phyloP scores from a whole-genome alignment of 2,329 filamentous ascomycete genomes.

The Aspergillus arachidicola region DNA sequence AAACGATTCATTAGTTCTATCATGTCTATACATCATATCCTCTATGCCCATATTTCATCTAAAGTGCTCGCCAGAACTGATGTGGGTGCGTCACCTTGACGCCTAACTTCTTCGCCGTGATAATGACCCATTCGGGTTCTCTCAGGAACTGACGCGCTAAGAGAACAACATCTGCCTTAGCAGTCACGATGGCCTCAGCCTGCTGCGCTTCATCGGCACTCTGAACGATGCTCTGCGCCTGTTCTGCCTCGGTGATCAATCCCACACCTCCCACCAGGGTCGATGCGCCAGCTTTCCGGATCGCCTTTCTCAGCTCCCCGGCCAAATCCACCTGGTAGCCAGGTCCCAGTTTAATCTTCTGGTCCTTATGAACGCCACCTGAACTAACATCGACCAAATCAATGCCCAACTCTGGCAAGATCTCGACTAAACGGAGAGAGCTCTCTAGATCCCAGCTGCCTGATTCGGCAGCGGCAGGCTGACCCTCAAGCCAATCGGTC shows the following conservation, averaged over 20 bases:
- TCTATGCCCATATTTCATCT: background rate
- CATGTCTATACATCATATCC: background rate
- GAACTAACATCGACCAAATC: constrained; percentile 51
- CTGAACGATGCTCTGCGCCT: constrained; percentile 52
- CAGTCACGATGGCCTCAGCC: constrained; percentile 29
- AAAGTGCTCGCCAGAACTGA: constrained; percentile 45
- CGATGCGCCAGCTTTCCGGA: constrained; percentile 39
- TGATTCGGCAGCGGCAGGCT: constrained; percentile 21
- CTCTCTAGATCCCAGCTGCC: constrained; percentile 45
- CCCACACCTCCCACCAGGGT: constrained; percentile 57
- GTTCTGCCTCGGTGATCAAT: constrained; percentile 56
- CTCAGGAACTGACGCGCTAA: constrained; percentile 58
- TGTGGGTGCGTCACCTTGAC: constrained; percentile 52
- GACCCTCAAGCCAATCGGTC: constrained; percentile 70
- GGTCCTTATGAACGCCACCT: constrained; percentile 48
- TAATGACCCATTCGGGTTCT: constrained; percentile 58
- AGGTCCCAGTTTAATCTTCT: constrained; percentile 48
- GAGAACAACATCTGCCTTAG: constrained; percentile 52
- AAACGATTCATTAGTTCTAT: background rate
- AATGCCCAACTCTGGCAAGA: constrained; percentile 44
- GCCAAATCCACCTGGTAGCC: constrained; percentile 57
- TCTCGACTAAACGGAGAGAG: constrained; percentile 43
- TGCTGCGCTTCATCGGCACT: constrained; percentile 32
- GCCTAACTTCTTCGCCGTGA: constrained; percentile 52
- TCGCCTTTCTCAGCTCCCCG: constrained; percentile 44